These are phyloP conservation scores for Trichoderma orchidacearum DNA, from an alignment of 495 filamentous ascomycete species.

Conservation along the genomic window DNA sequence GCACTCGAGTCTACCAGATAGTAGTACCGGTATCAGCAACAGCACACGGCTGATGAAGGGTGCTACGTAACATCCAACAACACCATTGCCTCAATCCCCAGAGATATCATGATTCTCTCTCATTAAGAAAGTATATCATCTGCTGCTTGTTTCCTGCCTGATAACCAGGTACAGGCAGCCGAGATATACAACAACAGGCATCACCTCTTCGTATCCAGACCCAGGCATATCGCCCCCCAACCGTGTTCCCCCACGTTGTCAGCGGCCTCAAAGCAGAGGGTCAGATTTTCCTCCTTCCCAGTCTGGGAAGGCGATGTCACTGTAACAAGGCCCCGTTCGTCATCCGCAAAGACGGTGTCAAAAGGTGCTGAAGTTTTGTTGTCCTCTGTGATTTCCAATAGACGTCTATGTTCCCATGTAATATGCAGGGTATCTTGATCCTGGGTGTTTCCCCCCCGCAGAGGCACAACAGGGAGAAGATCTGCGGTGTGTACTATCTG, in stretches of 20 bases:
- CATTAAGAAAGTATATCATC: no score
- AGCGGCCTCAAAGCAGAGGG: neutral
- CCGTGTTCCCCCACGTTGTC: neutral
- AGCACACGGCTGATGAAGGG: no score
- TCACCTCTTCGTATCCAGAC: neutral
- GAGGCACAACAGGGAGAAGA: no score
- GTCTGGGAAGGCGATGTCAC: neutral
- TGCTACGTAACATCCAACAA: neutral
- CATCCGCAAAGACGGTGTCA: neutral
- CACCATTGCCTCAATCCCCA: neutral
- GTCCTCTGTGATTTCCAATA: no score
- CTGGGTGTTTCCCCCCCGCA: no score
- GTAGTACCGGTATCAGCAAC: no score
- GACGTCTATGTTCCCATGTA: no score
- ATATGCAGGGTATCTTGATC: no score
- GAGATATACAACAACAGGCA: neutral
- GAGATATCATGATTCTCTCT: no score
- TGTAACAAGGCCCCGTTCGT: neutral
- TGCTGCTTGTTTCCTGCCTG: no score
- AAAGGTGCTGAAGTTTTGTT: neutral
- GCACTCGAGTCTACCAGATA: no score
- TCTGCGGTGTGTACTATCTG: no score
- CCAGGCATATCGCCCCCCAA: neutral
- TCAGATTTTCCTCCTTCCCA: neutral
- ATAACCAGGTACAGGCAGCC: neutral